Conservation (phyloP, 352 stramenopile species). For the Globisporangium ultimum region DNA sequence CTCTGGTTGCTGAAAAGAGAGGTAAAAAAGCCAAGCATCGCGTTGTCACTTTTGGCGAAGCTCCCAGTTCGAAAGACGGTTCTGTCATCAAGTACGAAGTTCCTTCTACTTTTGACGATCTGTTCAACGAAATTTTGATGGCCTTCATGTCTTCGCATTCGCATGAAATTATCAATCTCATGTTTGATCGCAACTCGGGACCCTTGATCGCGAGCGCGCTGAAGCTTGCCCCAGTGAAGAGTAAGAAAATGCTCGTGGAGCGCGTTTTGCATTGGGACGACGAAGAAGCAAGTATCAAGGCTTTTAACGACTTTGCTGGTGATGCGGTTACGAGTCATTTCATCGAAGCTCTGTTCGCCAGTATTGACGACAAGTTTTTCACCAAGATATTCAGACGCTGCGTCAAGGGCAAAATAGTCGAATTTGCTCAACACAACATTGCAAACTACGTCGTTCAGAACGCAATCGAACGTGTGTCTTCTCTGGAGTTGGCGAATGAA, state of each 20-base stretch:
- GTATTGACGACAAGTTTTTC: constrained; percentile 65
- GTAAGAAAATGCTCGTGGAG: constrained; percentile 47
- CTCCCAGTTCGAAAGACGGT: constrained; percentile 30
- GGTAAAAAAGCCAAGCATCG: constrained; percentile 83
- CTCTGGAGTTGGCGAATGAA: constrained; percentile 34
- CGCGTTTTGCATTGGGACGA: constrained; percentile 75
- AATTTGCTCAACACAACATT: constrained; percentile 70
- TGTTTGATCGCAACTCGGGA: constrained; percentile 76
- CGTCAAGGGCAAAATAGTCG: constrained; percentile 53
- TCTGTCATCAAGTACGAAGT: constrained; percentile 37
- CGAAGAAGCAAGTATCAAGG: constrained; percentile 36
- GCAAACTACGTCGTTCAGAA: constrained; percentile 85
- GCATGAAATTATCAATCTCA: constrained; percentile 50
- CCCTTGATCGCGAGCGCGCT: constrained; percentile 62
- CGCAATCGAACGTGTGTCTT: constrained; percentile 50
- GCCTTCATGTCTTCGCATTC: constrained; percentile 37
- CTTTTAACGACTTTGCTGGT: constrained; percentile 66
- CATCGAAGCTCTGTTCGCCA: constrained; percentile 61
- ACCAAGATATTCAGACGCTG: constrained; percentile 62
- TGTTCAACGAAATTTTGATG: constrained; percentile 58
- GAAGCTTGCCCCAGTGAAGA: constrained; percentile 51
- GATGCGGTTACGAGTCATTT: constrained; percentile 79
- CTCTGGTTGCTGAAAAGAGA: constrained; percentile 68
- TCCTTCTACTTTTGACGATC: constrained; percentile 47
- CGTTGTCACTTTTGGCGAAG: constrained; percentile 55